Percentiles rank a stretch among this genome's conserved stretches.
Conservation (phyloP, 2,329 filamentous ascomycete species). For the Neoascochyta sp. region DNA sequence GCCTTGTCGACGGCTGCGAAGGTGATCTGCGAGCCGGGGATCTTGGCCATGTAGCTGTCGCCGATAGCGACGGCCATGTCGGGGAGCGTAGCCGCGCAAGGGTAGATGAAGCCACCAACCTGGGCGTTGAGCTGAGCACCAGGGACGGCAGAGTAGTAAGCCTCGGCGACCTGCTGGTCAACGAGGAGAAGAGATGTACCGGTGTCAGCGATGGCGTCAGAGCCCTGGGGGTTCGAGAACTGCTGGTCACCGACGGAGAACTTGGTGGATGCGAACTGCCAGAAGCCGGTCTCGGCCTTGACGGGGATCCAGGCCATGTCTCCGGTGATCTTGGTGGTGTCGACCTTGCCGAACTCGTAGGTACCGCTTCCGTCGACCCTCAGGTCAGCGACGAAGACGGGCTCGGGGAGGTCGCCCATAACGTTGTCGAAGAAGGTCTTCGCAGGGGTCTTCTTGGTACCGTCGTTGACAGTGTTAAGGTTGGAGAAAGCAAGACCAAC, state of each 20-base stretch:
- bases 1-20: slow-evolving; percentile 38
- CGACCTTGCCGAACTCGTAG: slow-evolving; percentile 72
- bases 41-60: slow-evolving; percentile 53
- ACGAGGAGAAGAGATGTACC: slow-evolving; percentile 64
- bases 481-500: slow-evolving; percentile 64
- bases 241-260: slow-evolving; percentile 57
- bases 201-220: slow-evolving; percentile 48
- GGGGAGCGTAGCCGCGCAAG: slow-evolving; percentile 42
- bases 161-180: slow-evolving; percentile 49
- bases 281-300: slow-evolving; percentile 62
- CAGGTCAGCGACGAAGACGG: slow-evolving; percentile 69
- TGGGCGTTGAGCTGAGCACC: slow-evolving; percentile 36
- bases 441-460: slow-evolving; percentile 57
- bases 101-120: slow-evolving; percentile 45
- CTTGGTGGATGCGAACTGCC: slow-evolving; percentile 59
- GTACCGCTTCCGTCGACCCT: slow-evolving; percentile 57
- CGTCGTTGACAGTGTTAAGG: slow-evolving; percentile 55
- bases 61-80: slow-evolving; percentile 55
- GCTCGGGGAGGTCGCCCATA: slow-evolving; percentile 56
- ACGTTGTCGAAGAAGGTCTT: slow-evolving; percentile 74
- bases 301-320: slow-evolving; percentile 60
- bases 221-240: slow-evolving; percentile 51
- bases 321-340: slow-evolving; percentile 60
- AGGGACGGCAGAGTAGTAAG: slow-evolving; percentile 44
- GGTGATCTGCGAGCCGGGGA: slow-evolving; percentile 48